These are phyloP conservation scores for Pogostemon cablin DNA, from an alignment of 257 asterid genomes.

Conservation along the genomic window DNA sequence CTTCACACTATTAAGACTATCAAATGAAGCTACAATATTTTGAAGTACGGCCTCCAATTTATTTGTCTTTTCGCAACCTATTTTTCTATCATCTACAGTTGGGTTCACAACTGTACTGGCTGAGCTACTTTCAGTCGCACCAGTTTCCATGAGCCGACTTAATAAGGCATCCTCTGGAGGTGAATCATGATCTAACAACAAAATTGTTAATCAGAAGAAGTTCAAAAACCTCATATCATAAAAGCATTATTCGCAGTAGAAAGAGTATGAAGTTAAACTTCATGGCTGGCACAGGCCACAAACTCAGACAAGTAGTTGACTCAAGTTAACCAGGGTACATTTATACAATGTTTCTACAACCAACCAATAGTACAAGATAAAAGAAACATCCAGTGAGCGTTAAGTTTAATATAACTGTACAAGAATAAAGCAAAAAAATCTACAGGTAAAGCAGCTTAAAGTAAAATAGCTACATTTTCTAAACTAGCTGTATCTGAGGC, in stretches of 20 bases:
- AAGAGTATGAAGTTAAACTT: constrained; percentile 1
- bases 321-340: background rate
- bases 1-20: constrained; percentile 54
- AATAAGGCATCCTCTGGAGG: constrained; percentile 60
- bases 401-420: background rate
- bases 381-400: constrained; percentile 7
- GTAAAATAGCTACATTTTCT: background rate
- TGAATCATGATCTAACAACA: constrained; percentile 56
- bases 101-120: constrained; percentile 37
- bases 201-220: constrained; percentile 34
- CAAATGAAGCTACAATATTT: constrained; percentile 52
- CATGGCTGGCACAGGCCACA: constrained; percentile 6
- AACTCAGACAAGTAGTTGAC: constrained; percentile 18
- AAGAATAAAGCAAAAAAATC: constrained; percentile 1
- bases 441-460: background rate
- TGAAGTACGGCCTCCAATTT: constrained; percentile 45
- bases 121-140: constrained; percentile 79
- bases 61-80: constrained; percentile 47
- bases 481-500: background rate
- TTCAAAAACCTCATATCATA: constrained; percentile 7
- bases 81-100: constrained; percentile 45
- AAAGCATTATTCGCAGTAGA: constrained; percentile 5
- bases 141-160: constrained; percentile 72
- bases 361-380: background rate
- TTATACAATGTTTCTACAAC: constrained; percentile 2